Percentiles rank a stretch among this genome's conserved stretches.
phyloP scores from a whole-genome alignment of 345 rosid species.

The Atalantia buxifolia region DNA sequence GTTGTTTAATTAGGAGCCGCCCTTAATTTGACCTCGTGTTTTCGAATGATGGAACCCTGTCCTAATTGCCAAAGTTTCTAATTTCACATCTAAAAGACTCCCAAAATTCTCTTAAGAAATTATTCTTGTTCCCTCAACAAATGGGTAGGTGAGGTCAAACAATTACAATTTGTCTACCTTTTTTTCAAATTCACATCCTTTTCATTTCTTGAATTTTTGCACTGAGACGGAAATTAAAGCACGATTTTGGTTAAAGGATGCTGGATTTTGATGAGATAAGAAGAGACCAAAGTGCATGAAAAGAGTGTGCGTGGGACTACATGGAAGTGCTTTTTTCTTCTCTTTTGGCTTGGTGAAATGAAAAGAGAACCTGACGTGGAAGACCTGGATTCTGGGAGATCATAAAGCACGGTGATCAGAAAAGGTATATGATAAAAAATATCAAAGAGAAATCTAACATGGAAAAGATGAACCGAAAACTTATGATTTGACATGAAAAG shows the following conservation, averaged over 20 bases:
- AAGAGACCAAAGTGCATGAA: slow-evolving; percentile 26
- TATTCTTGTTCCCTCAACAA: slow-evolving; percentile 4
- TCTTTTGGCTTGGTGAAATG: neutral
- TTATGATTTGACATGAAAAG: neutral
- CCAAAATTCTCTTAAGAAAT: neutral
- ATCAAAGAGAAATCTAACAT: neutral
- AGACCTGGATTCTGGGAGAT: slow-evolving; percentile 33
- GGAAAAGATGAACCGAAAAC: neutral
- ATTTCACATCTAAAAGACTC: neutral
- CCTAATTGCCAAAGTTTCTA: neutral
- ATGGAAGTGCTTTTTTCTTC: neutral
- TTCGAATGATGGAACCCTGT: slow-evolving; percentile 4
- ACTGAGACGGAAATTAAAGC: neutral
- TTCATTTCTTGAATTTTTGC: neutral
- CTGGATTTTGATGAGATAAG: neutral
- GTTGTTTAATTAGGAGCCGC: slow-evolving; percentile 6
- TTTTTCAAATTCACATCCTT: neutral
- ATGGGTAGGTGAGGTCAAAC: slow-evolving; percentile 17
- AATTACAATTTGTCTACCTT: neutral
- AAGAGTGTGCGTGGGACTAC: neutral
- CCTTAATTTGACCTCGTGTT: slow-evolving; percentile 19
- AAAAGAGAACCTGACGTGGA: slow-evolving; percentile 16
- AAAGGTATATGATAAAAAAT: neutral
- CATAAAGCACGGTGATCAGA: neutral
- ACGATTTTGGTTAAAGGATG: neutral